Evolutionary conservation across 352 stramenopile species (phyloP), one percentile per base, ranked within the genome.

Genomic region (Phytophthora chlamydospora): DNA sequence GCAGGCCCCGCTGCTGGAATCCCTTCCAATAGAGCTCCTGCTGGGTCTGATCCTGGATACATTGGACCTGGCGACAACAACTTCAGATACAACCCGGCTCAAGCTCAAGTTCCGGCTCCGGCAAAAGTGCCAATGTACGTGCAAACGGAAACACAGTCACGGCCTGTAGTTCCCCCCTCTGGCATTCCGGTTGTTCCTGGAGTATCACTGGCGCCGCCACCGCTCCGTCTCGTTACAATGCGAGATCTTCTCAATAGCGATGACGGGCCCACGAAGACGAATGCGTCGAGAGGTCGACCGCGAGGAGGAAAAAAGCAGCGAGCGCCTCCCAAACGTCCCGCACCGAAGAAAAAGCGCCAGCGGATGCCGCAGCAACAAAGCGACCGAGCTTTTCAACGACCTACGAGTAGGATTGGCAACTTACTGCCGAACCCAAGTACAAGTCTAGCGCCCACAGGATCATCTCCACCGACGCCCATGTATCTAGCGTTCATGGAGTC

Each of bases 171-270:
- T 54, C 62, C 41, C 19, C 53, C 68, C 6, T 55, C 68, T 27
- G 44, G 63, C 48, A 43, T 39, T 27, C 45, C 58, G 17, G 46
- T 79, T 33, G 59, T 79, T 6, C 67, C 67, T 50, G 71, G 71
- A 7, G 50, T 67, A 38, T 66, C 71, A 3, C 45, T 79, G 31
- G 56, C 49, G 19, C 44, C 49, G 8, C 40, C 43, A 16, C 31
- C 61, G 19, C 46, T 36, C 0, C 58, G 67, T 3, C 34, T 59
- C 34, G 2, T 79, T 19, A 58, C 36, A 31, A 75, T 79, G 58
- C 58, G 41, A 41, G 63, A 74, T 58, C 51, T 79, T 45, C 59
- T 79, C 14, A 74, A 76, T 45, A 43, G 21, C 38, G 65, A 69
- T 6, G 57, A 75, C 39, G 33, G 11, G 24, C n/a, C 54, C 39